Conservation (phyloP, 2,329 filamentous ascomycete species). For the Epichloe elymi region DNA sequence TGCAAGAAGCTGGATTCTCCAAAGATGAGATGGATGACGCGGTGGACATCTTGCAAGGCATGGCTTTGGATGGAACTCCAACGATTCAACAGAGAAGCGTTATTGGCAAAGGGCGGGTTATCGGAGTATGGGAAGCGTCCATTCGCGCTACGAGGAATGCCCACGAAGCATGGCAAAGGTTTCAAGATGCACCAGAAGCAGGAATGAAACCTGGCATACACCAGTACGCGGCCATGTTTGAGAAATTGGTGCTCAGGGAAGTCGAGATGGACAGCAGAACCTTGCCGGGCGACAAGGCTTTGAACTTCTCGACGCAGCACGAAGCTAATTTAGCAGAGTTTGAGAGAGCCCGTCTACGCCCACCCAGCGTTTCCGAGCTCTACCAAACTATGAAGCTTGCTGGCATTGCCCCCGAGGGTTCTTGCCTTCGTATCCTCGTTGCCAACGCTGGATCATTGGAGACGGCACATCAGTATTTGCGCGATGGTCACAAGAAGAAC, state of each 20-base stretch:
- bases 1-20: constrained; percentile 43
- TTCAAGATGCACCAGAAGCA: constrained; percentile 24
- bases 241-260: constrained; percentile 33
- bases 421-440: constrained; percentile 43
- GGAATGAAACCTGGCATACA: constrained; percentile 22
- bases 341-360: constrained; percentile 47
- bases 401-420: constrained; percentile 33
- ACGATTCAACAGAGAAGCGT: constrained; percentile 37
- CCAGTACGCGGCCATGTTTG: constrained; percentile 48
- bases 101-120: constrained; percentile 8
- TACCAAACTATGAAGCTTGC: constrained; percentile 43
- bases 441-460: constrained; percentile 33
- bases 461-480: constrained; percentile 36
- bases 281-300: constrained; percentile 47
- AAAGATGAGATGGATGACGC: constrained; percentile 32
- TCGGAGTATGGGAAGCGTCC: constrained; percentile 38
- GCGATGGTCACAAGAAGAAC: constrained; percentile 22
- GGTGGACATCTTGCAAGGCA: constrained; percentile 40
- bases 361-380: constrained; percentile 45
- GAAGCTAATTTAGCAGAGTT: constrained; percentile 46
- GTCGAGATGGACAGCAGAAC: constrained; percentile 14
- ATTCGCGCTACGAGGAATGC: constrained; percentile 46
- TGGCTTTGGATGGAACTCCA: constrained; percentile 34
- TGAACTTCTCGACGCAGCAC: constrained; percentile 26
- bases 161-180: constrained; percentile 46